Evolutionary conservation across 108 stramenopile species (phyloP).

Genomic region (Thalassiosira profunda): DNA sequence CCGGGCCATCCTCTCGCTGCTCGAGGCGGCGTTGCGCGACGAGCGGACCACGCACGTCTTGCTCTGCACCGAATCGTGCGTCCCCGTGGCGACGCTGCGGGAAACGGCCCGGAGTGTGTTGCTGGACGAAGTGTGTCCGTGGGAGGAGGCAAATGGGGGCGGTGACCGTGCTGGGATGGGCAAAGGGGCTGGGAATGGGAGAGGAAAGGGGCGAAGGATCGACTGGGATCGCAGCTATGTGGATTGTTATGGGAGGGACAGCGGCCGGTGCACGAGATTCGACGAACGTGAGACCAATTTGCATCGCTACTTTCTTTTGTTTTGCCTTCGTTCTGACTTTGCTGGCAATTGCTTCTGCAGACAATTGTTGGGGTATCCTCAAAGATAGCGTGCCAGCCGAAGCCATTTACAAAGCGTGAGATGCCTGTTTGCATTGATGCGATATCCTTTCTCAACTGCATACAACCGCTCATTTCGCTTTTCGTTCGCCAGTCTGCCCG

Average conservation of each 20-base stretch:
- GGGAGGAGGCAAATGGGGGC: conserved; percentile 17
- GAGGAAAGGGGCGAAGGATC: not conserved
- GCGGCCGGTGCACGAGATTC: conserved; percentile 49
- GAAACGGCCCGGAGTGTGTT: conserved; percentile 33
- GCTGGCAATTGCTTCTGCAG: conserved; percentile 6
- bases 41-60: conserved; percentile 48
- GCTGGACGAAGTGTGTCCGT: conserved; percentile 24
- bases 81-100: conserved; percentile 46
- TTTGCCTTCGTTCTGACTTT: not conserved
- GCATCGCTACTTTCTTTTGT: not conserved
- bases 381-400: conserved; percentile 33
- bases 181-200: not conserved
- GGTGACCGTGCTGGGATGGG: not conserved
- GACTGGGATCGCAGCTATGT: conserved; percentile 48
- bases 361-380: conserved; percentile 50
- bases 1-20: conserved; percentile 51
- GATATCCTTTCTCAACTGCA: too few species aligned
- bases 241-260: conserved; percentile 39
- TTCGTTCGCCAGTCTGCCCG: conserved; percentile 35
- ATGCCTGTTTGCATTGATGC: too few species aligned
- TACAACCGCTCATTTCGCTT: not conserved
- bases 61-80: conserved; percentile 56
- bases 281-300: conserved; percentile 46
- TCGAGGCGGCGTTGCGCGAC: conserved; percentile 36
- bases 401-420: conserved; percentile 53